Base-by-base conservation (phyloP, 1,139 yeast species). In the Kazachstania sp. region DNA sequence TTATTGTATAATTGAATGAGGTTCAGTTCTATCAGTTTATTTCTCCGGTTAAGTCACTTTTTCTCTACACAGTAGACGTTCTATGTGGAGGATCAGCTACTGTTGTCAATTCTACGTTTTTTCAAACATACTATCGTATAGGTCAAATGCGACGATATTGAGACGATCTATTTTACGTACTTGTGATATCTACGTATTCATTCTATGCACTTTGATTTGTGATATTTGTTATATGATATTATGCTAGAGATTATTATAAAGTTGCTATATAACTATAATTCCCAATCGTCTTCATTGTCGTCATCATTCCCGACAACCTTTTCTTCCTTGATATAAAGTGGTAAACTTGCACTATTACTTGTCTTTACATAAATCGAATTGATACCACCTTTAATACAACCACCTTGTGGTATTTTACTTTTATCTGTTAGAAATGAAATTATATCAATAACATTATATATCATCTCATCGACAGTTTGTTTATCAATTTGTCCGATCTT, bases 341-440 rank as follows among this genome's bases (percentile, higher is more conserved):
- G 78, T 57, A 83, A 68, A 66, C 86, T 79, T 28, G 73, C 71
- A 66, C 87, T 81, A 40, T 79, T 81, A 47, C 75, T 72, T 0
- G 86, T 79, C 63, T 82, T 82, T 23, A 83, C 69, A 56, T 77
- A 77, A 16, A 79, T 65, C 37, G 79, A 77, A 11, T 69, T 71
- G 28, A 83, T 62, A 1, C 70, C 71, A 18, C 68, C 66, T 45
- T 67, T 68, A 40, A 81, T 64, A 13, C 78, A 58, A 0, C 87
- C 87, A 1, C 86, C 86, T 39, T 78, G 73, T 0, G 85, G 84
- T 51, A 61, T 68, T 54, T 68, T 69, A 47, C 73, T 70, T 7
- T 67, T 70, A 39, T 74, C 74, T 1, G 72, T 68, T 40, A 84
- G 65, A 58, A 75, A 83, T 18, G 63, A 59, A 23, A 83, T 51